Conservation (phyloP, 352 stramenopile species). For the Pythium scleroteichum region DNA sequence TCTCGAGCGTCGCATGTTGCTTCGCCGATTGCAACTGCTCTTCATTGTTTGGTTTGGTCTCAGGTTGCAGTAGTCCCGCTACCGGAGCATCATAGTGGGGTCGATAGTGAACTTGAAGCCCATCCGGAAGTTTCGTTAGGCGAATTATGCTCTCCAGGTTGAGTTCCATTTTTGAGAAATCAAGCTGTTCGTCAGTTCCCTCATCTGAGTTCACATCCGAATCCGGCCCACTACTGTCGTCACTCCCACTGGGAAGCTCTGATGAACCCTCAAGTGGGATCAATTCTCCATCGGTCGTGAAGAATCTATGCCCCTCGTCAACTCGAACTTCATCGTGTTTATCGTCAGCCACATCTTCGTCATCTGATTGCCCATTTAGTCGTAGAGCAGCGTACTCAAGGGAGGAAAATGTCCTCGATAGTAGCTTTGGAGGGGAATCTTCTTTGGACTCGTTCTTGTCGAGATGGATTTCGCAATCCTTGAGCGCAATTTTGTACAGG, state of each 20-base stretch:
- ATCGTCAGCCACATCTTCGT: conserved; percentile 24
- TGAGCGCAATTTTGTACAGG: conserved; percentile 75
- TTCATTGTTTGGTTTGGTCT: background rate
- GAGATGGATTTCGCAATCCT: conserved; percentile 70
- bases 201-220: conserved; percentile 46
- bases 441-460: conserved; percentile 59
- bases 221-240: conserved; percentile 41
- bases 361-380: conserved; percentile 6
- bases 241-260: conserved; percentile 25
- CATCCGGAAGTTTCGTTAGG: conserved; percentile 74
- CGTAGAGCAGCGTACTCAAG: conserved; percentile 31
- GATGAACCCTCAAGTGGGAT: conserved; percentile 9
- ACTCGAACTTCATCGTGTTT: conserved; percentile 28
- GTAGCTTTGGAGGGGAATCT: conserved; percentile 66
- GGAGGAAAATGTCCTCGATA: conserved; percentile 61
- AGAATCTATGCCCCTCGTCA: conserved; percentile 3
- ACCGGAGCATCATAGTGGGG: conserved; percentile 65
- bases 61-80: conserved; percentile 13
- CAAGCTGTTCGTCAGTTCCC: conserved; percentile 32
- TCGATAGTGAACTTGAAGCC: conserved; percentile 80
- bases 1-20: conserved; percentile 18
- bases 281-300: background rate
- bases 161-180: conserved; percentile 61
- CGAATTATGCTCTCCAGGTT: conserved; percentile 87
- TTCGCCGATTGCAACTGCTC: background rate